Base-by-base conservation (phyloP, 108 stramenopile species). In the Ochromonas danica region DNA sequence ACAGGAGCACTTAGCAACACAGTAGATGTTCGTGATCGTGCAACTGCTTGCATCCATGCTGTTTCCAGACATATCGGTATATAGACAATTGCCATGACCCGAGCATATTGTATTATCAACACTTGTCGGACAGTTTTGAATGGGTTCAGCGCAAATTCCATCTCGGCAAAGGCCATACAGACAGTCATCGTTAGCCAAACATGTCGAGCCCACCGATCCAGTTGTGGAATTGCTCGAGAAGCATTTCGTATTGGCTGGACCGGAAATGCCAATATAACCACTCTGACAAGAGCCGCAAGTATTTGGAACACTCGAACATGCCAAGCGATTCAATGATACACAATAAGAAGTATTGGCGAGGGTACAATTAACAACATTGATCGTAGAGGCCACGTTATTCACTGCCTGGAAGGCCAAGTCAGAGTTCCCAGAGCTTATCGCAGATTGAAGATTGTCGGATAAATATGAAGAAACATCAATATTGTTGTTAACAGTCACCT, bases 361-460 rank as follows among this genome's bases (percentile, higher is more conserved):
- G 22, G 63, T 67, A 33, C 63, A 67, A 36, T 67, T 67, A 25
- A 36, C 63, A 67, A 33, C 17, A 67, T 33, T 67, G 31, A 67
- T 33, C 30, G 63, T 67, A 28, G 30, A 31, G 3, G 63, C 63
- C 3, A 67, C 63, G 31, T 33, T 67, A 25, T 67, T 67, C 30
- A 67, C 10, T 10, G 35, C 31, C 31, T 67, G 63, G 14, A 67
- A 36, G 10, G 31, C 63, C 6, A 14, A 14, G 31, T 36, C 63
- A 10, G 25, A 6, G 25, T 33, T 67, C 10, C 63, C 63, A 6
- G 63, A 28, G 17, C 6, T 31, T 10, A 67, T 14, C 63, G 63
- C 3, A 10, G 63, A 14, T 3, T 22, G 3, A 3, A 67, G 25
- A 36, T 33, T 67, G 17, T 3, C 25, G 3, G 63, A 35, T 36